Conservation (phyloP, 192 early-diverging fungal genomes). For the Jimgerdemannia lactiflua region DNA sequence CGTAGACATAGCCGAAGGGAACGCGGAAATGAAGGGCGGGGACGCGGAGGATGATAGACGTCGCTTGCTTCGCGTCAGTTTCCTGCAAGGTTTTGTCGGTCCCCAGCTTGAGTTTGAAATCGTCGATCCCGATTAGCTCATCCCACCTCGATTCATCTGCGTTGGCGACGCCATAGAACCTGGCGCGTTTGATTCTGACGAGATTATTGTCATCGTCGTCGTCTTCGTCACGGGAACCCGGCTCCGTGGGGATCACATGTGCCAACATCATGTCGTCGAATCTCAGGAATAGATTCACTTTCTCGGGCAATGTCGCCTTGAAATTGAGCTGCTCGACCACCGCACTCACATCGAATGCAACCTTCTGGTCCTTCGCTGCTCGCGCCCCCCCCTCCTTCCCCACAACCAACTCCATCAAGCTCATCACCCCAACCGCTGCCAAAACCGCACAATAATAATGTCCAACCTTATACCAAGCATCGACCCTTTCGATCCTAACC, state of each 20-base stretch:
- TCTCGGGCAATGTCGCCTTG: not conserved
- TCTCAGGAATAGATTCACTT: constrained; percentile 4
- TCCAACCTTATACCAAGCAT: not conserved
- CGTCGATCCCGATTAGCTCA: constrained; percentile 31
- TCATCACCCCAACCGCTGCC: not conserved
- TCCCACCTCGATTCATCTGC: constrained; percentile 26
- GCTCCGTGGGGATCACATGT: not conserved
- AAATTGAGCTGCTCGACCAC: constrained; percentile 10
- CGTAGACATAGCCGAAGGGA: constrained; percentile 31
- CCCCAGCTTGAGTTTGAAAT: constrained; percentile 7
- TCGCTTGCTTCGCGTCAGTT: constrained; percentile 10
- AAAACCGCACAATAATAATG: not conserved
- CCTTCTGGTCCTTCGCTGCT: not conserved
- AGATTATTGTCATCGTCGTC: not conserved
- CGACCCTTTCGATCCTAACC: not conserved
- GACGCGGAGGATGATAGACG: constrained; percentile 1
- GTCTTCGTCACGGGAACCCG: not conserved
- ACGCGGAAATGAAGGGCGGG: constrained; percentile 29
- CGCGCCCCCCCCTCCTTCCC: not conserved
- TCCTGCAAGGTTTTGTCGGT: not conserved
- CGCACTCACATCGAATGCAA: not conserved
- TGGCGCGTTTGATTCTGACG: not conserved
- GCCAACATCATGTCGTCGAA: not conserved
- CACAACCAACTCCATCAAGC: not conserved
- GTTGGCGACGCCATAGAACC: constrained; percentile 19